Evolutionary conservation across 768 basidiomycete genomes (phyloP), one percentile per base, ranked within the genome.

Genomic region (Amanita pallidorosea): DNA sequence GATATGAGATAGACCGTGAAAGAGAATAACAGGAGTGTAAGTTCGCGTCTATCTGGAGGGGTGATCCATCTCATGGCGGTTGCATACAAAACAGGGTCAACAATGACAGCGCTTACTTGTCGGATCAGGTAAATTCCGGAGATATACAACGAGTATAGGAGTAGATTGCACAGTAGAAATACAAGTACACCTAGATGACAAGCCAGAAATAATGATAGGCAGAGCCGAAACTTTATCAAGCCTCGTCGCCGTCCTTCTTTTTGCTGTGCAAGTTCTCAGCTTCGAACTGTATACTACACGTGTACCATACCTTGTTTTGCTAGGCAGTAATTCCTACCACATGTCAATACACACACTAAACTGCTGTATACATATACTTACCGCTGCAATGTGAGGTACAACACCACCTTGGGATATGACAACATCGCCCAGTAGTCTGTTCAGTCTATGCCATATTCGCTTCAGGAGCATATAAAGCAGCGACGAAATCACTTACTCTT

Each of bases 381-480:
- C 72, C 23, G 70, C 66, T 47, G 72, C 71, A 54, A 95, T 95
- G 63, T 78, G 79, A 53, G 88, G 88, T 17, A 91, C 84, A 52
- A 92, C 89, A 76, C 93, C 93, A 69, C 93, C 93, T 66, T 95
- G 90, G 31, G 90, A 92, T 71, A 95, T 94, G 67, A 92, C 82
- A 56, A 95, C 93, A 57, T 83, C 73, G 22, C 83, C 85, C 40
- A 88, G 77, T 41, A 88, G 73, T 61, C 72, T 77, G 66, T 81
- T 81, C 64, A 87, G 68, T 59, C 82, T 85, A 37, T 18, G 40
- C 12, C 37, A n/a, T 6, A 13, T 36, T 17, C 17, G 35, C 11
- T 18, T 7, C 20, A 41, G 5, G 11, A 41, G 20, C 7, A 5
- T 1, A 42, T 41, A 33, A 52, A n/a, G 22, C 33, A 38, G 36